These are phyloP conservation scores for Nicotiana tabacum DNA, from an alignment of 257 asterid species.

Conservation along the genomic window DNA sequence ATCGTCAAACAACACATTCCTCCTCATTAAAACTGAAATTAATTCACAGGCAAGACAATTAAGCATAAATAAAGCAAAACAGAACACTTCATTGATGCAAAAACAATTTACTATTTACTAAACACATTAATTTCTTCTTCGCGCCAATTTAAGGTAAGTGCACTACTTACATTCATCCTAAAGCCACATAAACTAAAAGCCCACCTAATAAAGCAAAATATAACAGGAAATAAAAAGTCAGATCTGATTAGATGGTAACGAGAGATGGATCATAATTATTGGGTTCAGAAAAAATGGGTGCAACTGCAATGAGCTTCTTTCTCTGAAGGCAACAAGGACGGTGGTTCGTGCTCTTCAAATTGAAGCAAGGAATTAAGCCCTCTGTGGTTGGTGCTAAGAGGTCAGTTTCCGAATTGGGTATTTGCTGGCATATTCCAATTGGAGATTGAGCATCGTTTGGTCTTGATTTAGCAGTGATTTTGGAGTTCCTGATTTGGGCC, in stretches of 20 bases:
- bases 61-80: background rate
- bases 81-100: background rate
- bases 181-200: background rate
- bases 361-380: conserved; percentile 40
- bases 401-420: conserved; percentile 14
- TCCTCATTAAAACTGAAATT: background rate
- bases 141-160: background rate
- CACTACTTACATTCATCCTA: background rate
- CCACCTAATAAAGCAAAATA: background rate
- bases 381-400: conserved; percentile 26
- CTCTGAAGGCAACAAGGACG: conserved; percentile 46
- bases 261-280: conserved; percentile 12
- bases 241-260: background rate
- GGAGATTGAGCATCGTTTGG: conserved; percentile 29
- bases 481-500: conserved; percentile 53
- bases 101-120: background rate
- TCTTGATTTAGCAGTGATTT: conserved; percentile 48
- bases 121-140: background rate
- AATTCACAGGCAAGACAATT: background rate
- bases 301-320: conserved; percentile 44
- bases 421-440: conserved; percentile 35
- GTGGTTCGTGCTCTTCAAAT: conserved; percentile 24
- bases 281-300: conserved; percentile 39
- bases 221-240: background rate
- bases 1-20: background rate